A percentile compares a stretch with the other conserved stretches of the same genome.
Evolutionary conservation across 2,329 filamentous ascomycete genomes (phyloP).

Genomic region (Monosporascus sp.): DNA sequence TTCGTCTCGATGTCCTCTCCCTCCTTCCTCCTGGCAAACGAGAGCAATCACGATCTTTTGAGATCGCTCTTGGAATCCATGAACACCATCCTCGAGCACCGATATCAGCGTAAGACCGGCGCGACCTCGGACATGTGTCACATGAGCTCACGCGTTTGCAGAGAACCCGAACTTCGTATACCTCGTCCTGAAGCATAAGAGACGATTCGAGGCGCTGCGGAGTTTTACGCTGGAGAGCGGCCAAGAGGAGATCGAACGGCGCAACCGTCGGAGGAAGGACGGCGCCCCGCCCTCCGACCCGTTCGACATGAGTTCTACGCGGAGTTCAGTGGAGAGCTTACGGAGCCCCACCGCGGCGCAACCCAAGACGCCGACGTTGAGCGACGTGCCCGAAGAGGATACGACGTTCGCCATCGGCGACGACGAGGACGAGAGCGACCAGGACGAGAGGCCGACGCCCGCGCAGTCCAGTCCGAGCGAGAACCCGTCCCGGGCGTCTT

Average conservation of each 20-base stretch:
- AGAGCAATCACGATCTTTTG: constrained; percentile 79
- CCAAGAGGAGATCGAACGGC: constrained; percentile 82
- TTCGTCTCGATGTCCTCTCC: constrained; percentile 92
- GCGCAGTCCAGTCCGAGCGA: constrained; percentile 60
- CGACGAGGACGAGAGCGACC: constrained; percentile 60
- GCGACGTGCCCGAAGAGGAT: constrained; percentile 71
- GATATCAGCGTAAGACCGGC: constrained; percentile 62
- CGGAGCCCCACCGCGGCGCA: constrained; percentile 55
- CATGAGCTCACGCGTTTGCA: constrained; percentile 28
- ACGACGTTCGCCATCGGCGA: constrained; percentile 84
- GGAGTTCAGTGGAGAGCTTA: constrained; percentile 63
- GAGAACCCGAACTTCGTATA: constrained; percentile 80
- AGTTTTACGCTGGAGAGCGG: constrained; percentile 89
- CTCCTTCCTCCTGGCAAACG: constrained; percentile 86
- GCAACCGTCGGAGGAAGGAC: constrained; percentile 67
- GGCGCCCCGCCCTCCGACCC: constrained; percentile 44
- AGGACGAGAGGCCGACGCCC: constrained; percentile 50
- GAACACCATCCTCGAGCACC: constrained; percentile 84
- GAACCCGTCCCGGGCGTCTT: constrained; percentile 60
- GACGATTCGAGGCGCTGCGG: constrained; percentile 77
- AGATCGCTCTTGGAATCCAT: constrained; percentile 81
- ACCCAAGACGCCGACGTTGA: constrained; percentile 51
- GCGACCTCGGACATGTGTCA: not conserved
- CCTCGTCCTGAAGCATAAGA: constrained; percentile 71
- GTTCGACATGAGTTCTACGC: constrained; percentile 43